Conservation (phyloP, 768 basidiomycete species). For the Hericium erinaceus region DNA sequence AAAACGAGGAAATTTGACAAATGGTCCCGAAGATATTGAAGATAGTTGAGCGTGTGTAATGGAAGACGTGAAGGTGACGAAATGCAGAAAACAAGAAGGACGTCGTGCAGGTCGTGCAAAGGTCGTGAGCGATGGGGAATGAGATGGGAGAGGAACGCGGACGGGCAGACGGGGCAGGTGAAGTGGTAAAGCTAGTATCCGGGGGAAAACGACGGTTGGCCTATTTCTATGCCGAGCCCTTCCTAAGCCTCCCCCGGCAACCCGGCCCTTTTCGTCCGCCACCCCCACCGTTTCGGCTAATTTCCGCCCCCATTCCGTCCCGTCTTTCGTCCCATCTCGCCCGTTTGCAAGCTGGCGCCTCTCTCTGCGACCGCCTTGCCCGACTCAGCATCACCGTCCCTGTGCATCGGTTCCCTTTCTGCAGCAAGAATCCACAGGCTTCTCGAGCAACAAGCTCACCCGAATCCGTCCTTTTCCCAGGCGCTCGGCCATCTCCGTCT, state of each 20-base stretch:
- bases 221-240: not conserved
- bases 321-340: too few relatives aligned
- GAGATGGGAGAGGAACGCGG: constrained; percentile 13
- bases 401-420: too few relatives aligned
- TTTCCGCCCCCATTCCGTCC: too few relatives aligned
- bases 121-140: constrained; percentile 22
- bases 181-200: constrained; percentile 9
- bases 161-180: constrained; percentile 18
- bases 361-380: too few relatives aligned
- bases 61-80: constrained; percentile 6
- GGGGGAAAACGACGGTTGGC: not conserved
- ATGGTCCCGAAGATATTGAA: constrained; percentile 15
- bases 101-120: constrained; percentile 60
- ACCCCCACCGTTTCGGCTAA: not conserved
- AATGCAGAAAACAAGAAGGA: constrained; percentile 21
- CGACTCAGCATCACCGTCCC: too few relatives aligned
- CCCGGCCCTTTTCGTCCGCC: not conserved
- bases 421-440: too few relatives aligned
- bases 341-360: too few relatives aligned
- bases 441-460: too few relatives aligned
- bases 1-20: constrained; percentile 3
- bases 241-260: not conserved
- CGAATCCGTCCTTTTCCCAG: not conserved
- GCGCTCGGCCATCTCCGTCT: not conserved
- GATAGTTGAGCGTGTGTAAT: not conserved